Base-by-base conservation (phyloP, 2,329 filamentous ascomycete species). In the Moelleriella libera region DNA sequence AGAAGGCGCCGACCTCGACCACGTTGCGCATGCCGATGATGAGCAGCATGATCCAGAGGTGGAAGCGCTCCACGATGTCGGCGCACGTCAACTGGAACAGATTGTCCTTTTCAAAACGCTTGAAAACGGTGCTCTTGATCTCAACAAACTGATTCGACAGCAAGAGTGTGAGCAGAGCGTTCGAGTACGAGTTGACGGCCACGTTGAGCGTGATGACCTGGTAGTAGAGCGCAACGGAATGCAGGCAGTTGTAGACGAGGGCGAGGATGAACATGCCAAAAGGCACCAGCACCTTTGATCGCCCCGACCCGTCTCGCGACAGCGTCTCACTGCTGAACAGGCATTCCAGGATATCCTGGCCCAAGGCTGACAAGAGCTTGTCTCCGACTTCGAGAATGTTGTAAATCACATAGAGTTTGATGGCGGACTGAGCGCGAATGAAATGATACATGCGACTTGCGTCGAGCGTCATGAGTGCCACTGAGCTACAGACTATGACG, bases 111-210 rank as follows among this genome's bases (percentile, higher is more conserved):
- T 98, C 92, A 53, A 97, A 94, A 51, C 90, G 92, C 69, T 98
- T 97, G 72, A 98, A 98, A 1, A 98, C 94, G 0, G 89, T 94
- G 51, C 87, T 87, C 61, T 98, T 98, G 71, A 98, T 95, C 67
- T 98, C 92, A 42, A 98, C 92, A 58, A 98, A 98, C 60, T 98
- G 94, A 60, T 97, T 98, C 6, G 89, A 96, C 61, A 98, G 79
- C 2, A 98, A 72, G 1, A 98, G 76, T 0, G 92, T 96, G 34
- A 98, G 73, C 5, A 98, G 71, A 0, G 92, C 90, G 59, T 98
- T 98, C 0, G 89, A 96, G 64, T 98, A 98, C 0, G 90, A 96
- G 64, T 98, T 98, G 56, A 98, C 90, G 0, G 92, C 92, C 4
- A 98, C 94, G 53, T 98, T 98, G 47, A 98, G 76, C 0, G 92